Conservation (phyloP, 139 green algal genomes). For the Spirogloea muscicola region DNA sequence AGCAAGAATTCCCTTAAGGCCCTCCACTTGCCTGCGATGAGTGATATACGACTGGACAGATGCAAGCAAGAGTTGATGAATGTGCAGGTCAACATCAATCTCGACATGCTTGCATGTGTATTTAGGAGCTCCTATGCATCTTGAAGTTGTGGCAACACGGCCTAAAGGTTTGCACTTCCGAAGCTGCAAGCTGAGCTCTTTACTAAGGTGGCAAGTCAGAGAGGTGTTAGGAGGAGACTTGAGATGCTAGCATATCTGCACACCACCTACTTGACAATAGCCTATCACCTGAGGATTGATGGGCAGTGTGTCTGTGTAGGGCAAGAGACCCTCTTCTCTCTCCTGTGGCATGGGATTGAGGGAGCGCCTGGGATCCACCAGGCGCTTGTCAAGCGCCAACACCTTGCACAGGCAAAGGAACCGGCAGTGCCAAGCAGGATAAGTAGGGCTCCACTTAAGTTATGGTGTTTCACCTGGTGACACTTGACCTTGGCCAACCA, state of each 20-base stretch:
- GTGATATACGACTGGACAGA: conserved; percentile 38
- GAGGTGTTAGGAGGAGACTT: no score
- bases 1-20: conserved; percentile 45
- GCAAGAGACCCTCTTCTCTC: conserved; percentile 78
- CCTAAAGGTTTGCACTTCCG: no score
- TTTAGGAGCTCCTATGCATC: no score
- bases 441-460: neutral
- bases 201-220: no score
- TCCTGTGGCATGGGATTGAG: conserved; percentile 66
- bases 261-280: no score
- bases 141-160: conserved; percentile 13
- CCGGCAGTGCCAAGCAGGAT: neutral
- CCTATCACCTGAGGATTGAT: conserved; percentile 48
- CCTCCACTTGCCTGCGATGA: conserved; percentile 33
- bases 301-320: conserved; percentile 70
- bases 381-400: conserved; percentile 77
- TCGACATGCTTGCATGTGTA: no score
- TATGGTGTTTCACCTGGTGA: no score
- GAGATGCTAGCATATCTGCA: no score
- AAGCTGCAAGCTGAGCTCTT: no score
- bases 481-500: no score
- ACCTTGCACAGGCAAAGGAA: conserved; percentile 72
- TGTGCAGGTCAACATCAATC: no score
- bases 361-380: conserved; percentile 82
- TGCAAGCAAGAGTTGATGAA: neutral